A percentile compares a stretch with the other conserved stretches of the same genome.
These are phyloP conservation scores for Hypomyces rosellus DNA, from an alignment of 2,329 filamentous ascomycete genomes.

Conservation along the genomic window DNA sequence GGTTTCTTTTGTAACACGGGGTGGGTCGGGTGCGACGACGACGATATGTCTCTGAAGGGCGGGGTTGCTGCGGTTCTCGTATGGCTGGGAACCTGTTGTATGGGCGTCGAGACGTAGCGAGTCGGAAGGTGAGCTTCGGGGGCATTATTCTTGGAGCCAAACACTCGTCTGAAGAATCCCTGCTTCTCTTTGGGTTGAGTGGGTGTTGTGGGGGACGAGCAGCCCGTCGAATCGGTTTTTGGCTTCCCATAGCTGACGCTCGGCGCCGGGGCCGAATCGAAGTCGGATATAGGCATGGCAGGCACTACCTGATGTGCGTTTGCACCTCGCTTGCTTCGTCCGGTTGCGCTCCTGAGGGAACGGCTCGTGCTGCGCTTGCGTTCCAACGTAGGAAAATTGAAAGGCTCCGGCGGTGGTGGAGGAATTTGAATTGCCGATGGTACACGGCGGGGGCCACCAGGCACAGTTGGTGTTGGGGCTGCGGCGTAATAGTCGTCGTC, in stretches of 20 bases:
- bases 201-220: slow-evolving; percentile 32
- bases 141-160: slow-evolving; percentile 60
- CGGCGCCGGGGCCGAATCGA: slow-evolving; percentile 52
- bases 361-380: slow-evolving; percentile 51
- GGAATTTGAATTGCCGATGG: slow-evolving; percentile 26
- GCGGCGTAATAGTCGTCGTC: slow-evolving; percentile 67
- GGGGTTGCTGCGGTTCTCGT: slow-evolving; percentile 40
- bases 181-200: slow-evolving; percentile 58
- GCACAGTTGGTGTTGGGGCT: slow-evolving; percentile 79
- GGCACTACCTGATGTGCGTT: slow-evolving; percentile 20
- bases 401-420: slow-evolving; percentile 34
- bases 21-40: slow-evolving; percentile 41
- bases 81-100: slow-evolving; percentile 18
- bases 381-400: slow-evolving; percentile 36
- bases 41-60: slow-evolving; percentile 42
- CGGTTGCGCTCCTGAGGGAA: slow-evolving; percentile 46
- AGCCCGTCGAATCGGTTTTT: slow-evolving; percentile 42
- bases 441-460: slow-evolving; percentile 63
- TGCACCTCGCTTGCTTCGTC: slow-evolving; percentile 23
- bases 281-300: slow-evolving; percentile 29
- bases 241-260: slow-evolving; percentile 54
- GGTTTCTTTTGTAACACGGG: slow-evolving; percentile 75
- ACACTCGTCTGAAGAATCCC: slow-evolving; percentile 91
- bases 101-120: slow-evolving; percentile 24
- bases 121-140: slow-evolving; percentile 2